A percentile compares a stretch with the other conserved stretches of the same genome.
These are phyloP conservation scores for Pichia cephalocereana DNA, from an alignment of 805 yeast species.

Conservation along the genomic window DNA sequence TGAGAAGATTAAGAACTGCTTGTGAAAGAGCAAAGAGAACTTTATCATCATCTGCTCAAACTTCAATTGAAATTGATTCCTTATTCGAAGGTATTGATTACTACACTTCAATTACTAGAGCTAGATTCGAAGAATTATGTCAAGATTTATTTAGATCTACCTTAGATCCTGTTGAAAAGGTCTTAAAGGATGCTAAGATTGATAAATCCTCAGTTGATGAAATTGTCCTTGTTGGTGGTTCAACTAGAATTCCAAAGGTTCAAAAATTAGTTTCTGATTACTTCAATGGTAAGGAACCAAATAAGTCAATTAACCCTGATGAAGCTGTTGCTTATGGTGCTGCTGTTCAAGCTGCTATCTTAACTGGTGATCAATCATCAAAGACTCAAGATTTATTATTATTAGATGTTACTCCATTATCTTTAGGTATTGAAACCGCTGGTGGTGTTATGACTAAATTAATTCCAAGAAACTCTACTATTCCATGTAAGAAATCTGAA, in stretches of 20 bases:
- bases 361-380: constrained; percentile 92
- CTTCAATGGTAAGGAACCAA: constrained; percentile 97
- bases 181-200: constrained; percentile 78
- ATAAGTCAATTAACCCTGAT: constrained; percentile 94
- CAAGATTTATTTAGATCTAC: constrained; percentile 91
- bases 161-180: constrained; percentile 91
- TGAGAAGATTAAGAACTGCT: constrained; percentile 97
- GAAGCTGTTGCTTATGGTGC: constrained; percentile 99
- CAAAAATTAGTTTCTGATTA: constrained; percentile 93
- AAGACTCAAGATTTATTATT: constrained; percentile 92
- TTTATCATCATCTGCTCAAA: constrained; percentile 90
- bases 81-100: constrained; percentile 92
- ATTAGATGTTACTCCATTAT: constrained; percentile 92
- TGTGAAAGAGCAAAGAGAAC: constrained; percentile 99
- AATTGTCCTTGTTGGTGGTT: constrained; percentile 95
- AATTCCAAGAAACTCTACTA: constrained; percentile 68
- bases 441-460: constrained; percentile 78
- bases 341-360: constrained; percentile 95
- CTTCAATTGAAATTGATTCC: constrained; percentile 92
- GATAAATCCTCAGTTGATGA: constrained; percentile 88
- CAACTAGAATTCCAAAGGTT: constrained; percentile 96
- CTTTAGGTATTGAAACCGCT: constrained; percentile 76
- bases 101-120: constrained; percentile 94
- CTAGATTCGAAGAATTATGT: constrained; percentile 95
- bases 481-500: constrained; percentile 68